Base-by-base conservation (phyloP, 2,329 filamentous ascomycete species). In the Aciculosporium take region DNA sequence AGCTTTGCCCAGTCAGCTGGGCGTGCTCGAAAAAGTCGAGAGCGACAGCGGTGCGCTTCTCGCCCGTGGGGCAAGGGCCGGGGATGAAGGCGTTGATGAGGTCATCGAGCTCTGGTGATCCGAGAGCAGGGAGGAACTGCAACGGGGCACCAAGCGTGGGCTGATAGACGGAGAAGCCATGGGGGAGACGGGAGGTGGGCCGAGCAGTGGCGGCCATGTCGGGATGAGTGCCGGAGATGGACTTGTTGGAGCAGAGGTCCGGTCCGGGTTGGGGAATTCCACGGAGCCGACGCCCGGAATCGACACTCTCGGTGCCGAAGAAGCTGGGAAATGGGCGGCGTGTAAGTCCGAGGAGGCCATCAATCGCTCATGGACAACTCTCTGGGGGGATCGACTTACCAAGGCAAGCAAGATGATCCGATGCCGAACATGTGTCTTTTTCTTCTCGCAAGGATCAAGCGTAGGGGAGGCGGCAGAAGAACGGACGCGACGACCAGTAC, bases 91-190 rank as follows among this genome's bases (percentile, higher is more conserved):
- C 65, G 56, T 75, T 62, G 51, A 81, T 68, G 55, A 80, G 59
- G 40, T 70, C 62, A 51, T 79, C 74, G 40, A 80, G 67, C 57
- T 84, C 69, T 60, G 72, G 51, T 46, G 71, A 65, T 54, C 79
- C 64, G 59, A 85, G 63, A 52, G 79, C 62, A 63, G 84, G 71
- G 56, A 78, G 60, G 70, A 85, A 77, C 60, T 85, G 65, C 43
- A 80, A 64, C 46, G 69, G 60, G 37, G 69, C 66, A 39, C 75
- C 75, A 41, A 75, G 62, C 37, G 64, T 56, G 33, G 72, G 66
- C 63, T 80, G 76, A 54, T 68, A 74, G 56, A 79, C 66, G 45
- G 73, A 75, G 57, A 77, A 77, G 43, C 71, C 71, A 59, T 67
- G 56, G 37, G 59, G 58, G 25, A 62, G 50, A 41, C 45, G 45